Conservation (phyloP, 176 grass and related monocot genomes). For the Oryza glumipatula region DNA sequence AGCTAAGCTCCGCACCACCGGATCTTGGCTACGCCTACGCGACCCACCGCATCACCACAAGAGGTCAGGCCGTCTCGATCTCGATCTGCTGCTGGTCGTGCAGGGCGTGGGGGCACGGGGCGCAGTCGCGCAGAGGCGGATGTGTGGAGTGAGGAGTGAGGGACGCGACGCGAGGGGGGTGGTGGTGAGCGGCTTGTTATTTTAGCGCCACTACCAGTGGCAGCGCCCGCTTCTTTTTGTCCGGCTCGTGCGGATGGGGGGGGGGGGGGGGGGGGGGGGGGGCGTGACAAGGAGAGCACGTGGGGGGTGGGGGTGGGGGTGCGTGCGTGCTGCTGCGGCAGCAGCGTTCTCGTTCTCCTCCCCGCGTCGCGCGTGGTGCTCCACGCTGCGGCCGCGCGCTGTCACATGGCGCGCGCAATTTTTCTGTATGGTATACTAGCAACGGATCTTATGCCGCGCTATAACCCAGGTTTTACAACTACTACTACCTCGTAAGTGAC, state of each 20-base stretch:
- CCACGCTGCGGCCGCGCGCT: constrained; percentile 8
- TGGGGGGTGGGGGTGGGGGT: constrained; percentile 41
- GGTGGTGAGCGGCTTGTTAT: constrained; percentile 25
- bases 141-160: not conserved
- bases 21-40: constrained; percentile 37
- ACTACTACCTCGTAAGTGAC: not conserved
- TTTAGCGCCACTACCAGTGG: constrained; percentile 45
- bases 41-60: not conserved
- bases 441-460: not conserved
- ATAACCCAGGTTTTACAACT: not conserved
- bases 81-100: constrained; percentile 11
- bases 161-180: not conserved
- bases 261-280: constrained; percentile 38
- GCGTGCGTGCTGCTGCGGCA: not conserved
- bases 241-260: constrained; percentile 36
- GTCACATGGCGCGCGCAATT: not conserved
- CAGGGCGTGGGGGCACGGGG: constrained; percentile 12
- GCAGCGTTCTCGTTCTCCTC: too few species aligned
- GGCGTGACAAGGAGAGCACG: constrained; percentile 41
- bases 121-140: constrained; percentile 19
- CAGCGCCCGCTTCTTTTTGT: constrained; percentile 50
- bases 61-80: not conserved
- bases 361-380: constrained; percentile 6
- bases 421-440: not conserved
- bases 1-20: not conserved